Conservation (phyloP, 345 rosid genomes). For the Acer negundo region DNA sequence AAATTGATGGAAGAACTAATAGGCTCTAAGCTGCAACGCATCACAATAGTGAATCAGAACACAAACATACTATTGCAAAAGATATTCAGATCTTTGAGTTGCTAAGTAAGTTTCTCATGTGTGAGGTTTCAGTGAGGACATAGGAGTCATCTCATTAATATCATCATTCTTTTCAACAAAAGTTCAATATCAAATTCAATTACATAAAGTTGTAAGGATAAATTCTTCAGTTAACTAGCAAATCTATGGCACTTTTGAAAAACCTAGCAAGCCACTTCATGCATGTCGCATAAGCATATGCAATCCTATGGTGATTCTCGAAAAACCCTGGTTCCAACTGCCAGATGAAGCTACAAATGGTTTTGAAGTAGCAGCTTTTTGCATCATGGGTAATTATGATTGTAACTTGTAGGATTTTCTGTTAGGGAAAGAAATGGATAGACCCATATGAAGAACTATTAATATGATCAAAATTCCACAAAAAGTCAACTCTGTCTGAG, state of each 20-base stretch:
- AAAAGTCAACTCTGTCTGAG: neutral
- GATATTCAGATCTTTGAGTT: slow-evolving; percentile 2
- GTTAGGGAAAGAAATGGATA: neutral
- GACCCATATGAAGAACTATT: neutral
- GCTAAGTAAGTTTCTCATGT: neutral
- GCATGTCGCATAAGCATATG: neutral
- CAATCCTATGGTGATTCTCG: neutral
- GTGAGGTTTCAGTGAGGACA: neutral
- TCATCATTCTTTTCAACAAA: neutral
- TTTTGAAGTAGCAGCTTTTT: neutral
- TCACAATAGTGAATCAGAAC: neutral
- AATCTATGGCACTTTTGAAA: neutral
- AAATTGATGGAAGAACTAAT: neutral
- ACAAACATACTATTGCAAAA: neutral
- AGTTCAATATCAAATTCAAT: neutral
- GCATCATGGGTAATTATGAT: neutral
- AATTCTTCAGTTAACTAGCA: neutral
- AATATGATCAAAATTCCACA: neutral
- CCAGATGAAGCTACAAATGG: neutral
- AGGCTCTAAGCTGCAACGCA: slow-evolving; percentile 1
- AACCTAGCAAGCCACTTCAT: neutral
- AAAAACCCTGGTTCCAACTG: neutral
- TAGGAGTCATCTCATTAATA: neutral
- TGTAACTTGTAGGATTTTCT: neutral
- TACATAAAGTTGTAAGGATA: neutral